Evolutionary conservation across 306 rosid genomes (phyloP).

Genomic region (Casuarina cunninghamiana): DNA sequence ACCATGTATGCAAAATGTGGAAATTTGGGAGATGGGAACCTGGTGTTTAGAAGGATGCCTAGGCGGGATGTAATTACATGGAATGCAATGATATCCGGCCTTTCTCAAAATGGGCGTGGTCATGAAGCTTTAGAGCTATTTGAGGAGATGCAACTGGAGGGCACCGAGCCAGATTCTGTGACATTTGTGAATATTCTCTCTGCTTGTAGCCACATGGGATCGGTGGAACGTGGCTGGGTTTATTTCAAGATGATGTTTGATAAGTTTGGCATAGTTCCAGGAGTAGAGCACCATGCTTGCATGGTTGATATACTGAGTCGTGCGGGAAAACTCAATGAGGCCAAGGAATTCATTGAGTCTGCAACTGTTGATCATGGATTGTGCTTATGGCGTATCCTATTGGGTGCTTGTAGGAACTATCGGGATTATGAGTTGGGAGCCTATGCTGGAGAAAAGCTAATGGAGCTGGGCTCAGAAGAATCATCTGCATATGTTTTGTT

Average conservation of each 20-base stretch:
- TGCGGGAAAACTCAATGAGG: slow-evolving; percentile 73
- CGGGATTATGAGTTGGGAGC: slow-evolving; percentile 66
- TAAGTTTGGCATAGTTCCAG: slow-evolving; percentile 55
- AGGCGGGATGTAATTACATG: slow-evolving; percentile 66
- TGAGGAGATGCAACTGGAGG: slow-evolving; percentile 67
- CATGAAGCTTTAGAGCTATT: slow-evolving; percentile 66
- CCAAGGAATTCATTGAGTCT: slow-evolving; percentile 79
- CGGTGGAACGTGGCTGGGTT: slow-evolving; percentile 62
- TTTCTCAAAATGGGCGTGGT: slow-evolving; percentile 79
- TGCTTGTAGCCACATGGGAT: slow-evolving; percentile 88
- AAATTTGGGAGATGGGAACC: slow-evolving; percentile 60
- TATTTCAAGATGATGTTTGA: slow-evolving; percentile 72
- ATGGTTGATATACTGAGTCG: slow-evolving; percentile 89
- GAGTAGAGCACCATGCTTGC: slow-evolving; percentile 82
- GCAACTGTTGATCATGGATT: slow-evolving; percentile 67
- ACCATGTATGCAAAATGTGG: slow-evolving; percentile 92
- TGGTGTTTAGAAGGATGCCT: slow-evolving; percentile 67
- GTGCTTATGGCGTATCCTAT: slow-evolving; percentile 78
- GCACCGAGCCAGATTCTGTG: slow-evolving; percentile 58
- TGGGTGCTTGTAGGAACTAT: slow-evolving; percentile 77
- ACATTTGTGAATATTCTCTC: slow-evolving; percentile 78
- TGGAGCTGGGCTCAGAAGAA: slow-evolving; percentile 75
- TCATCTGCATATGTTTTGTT: slow-evolving; percentile 72
- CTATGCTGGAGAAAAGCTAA: slow-evolving; percentile 80
- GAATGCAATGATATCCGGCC: slow-evolving; percentile 95